Evolutionary conservation across 306 rosid species (phyloP).

Genomic region (Dalbergia cochinchinensis): DNA sequence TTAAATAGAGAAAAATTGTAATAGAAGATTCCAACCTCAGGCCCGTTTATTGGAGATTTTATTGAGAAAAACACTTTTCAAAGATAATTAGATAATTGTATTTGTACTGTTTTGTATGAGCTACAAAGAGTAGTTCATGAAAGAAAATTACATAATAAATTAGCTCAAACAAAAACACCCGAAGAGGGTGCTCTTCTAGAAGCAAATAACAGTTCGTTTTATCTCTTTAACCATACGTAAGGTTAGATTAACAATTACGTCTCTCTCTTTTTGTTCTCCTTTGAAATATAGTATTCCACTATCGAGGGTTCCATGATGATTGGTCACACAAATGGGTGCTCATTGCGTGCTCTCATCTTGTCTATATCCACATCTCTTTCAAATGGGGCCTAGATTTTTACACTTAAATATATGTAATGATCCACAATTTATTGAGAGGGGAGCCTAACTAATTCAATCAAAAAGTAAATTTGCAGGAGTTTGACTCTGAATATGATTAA

Average conservation of each 20-base stretch:
- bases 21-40: too few species aligned
- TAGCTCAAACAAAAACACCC: too few species aligned
- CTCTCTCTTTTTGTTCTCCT: not conserved
- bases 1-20: too few species aligned
- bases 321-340: not conserved
- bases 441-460: not conserved
- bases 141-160: too few species aligned
- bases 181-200: too few species aligned
- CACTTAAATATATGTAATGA: not conserved
- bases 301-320: not conserved
- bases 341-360: not conserved
- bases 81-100: too few species aligned
- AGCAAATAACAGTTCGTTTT: too few species aligned
- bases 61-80: too few species aligned
- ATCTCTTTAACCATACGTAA: too few species aligned
- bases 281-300: not conserved
- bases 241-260: not conserved
- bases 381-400: not conserved
- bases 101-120: too few species aligned
- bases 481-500: not conserved
- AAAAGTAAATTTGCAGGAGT: not conserved
- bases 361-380: not conserved
- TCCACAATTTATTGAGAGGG: not conserved
- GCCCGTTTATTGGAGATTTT: too few species aligned
- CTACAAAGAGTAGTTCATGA: too few species aligned